Base-by-base conservation (phyloP, 352 stramenopile genomes). In the Pythium rhizo-oryzae region DNA sequence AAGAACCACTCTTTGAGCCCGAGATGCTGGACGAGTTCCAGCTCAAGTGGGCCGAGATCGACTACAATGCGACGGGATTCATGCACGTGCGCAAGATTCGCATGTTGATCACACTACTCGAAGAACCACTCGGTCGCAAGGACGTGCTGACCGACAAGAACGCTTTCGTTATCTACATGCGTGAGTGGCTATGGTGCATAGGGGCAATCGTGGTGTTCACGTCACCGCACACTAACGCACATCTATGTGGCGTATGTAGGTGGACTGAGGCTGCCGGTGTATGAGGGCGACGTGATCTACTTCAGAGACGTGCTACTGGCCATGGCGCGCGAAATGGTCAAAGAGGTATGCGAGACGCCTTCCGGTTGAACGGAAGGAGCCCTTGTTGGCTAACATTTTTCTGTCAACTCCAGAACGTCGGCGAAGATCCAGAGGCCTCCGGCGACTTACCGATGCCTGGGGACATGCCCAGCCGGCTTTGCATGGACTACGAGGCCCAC, bases 21-120 rank as follows among this genome's bases (percentile, higher is more conserved):
- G 82, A 96, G 33, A 78, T 98, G 62, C 76, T 98, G 8, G 82
- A 94, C 25, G 81, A 96, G 51, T 98, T 98, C 70, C 81, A 92
- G 51, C 82, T 69, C 35, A 91, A 94, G 43, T 98, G 94, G 93
- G 75, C 77, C 1, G 71, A 94, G 55, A 97, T 96, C 60, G 94
- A 98, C 61, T 90, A 88, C 12, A 78, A 88, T 37, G 93, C 91
- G 13, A 96, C 81, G 0, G 90, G 86, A 0, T 93, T 93, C 52
- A 93, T 98, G 37, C 77, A 80, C 35, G 79, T 93, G 2, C 75
- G 83, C 9, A 80, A 96, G 54, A 69, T 98, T 15, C 59, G 81
- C 57, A 61, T 80, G 23, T 87, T 98, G 8, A 79, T 98, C 43
- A 85, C 84, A 33, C 75, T 87, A 12, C 76, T 97, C 4, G 72